These are phyloP conservation scores for Pouteria campechiana DNA, from an alignment of 179 eudicot genomes.

Conservation along the genomic window DNA sequence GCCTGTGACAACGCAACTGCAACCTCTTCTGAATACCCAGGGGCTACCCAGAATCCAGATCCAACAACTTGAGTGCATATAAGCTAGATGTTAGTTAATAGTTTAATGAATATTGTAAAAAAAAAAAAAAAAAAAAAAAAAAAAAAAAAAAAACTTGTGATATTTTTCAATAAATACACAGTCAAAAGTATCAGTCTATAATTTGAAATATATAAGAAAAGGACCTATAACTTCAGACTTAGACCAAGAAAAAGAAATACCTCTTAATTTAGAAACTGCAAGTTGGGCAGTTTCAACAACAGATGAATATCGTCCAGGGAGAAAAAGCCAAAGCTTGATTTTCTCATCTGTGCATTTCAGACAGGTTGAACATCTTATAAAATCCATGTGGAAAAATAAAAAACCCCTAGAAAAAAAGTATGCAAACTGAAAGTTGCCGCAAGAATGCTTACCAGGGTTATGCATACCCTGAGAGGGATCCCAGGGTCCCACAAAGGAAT, in stretches of 20 bases:
- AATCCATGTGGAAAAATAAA: no score
- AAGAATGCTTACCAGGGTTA: constrained; percentile 60
- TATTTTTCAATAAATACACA: no score
- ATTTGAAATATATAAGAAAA: no score
- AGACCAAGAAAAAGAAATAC: constrained; percentile 18
- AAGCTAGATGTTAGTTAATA: no score
- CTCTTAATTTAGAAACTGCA: constrained; percentile 68
- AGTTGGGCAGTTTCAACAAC: constrained; percentile 54
- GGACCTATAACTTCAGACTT: neutral
- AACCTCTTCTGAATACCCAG: constrained; percentile 94
- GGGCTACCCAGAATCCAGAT: constrained; percentile 91
- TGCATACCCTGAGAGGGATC: constrained; percentile 96
- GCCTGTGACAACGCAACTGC: constrained; percentile 90
- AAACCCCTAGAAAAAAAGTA: neutral
- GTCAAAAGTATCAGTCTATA: no score
- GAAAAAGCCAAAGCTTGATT: constrained; percentile 93
- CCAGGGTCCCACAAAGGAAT: constrained; percentile 98
- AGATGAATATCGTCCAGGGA: constrained; percentile 70
- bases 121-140: neutral
- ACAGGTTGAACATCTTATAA: neutral
- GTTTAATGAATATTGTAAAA: neutral
- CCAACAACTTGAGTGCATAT: constrained; percentile 88
- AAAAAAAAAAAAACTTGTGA: neutral
- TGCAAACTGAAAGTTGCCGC: neutral
- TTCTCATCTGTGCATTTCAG: constrained; percentile 55